Evolutionary conservation across 768 basidiomycete genomes (phyloP).

Genomic region (Termitomyces sp.): DNA sequence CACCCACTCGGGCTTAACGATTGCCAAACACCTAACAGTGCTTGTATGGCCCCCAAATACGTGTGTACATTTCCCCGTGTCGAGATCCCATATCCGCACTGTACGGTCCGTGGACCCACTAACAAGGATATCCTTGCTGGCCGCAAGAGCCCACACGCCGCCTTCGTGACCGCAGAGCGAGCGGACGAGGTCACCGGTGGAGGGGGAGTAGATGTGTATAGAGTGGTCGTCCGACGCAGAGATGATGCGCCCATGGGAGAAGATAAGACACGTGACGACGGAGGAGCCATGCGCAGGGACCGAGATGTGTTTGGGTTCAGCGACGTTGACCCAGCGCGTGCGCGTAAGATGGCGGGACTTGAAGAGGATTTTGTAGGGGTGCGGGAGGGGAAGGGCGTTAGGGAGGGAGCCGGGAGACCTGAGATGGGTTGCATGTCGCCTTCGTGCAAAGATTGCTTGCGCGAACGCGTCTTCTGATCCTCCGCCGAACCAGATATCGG

Average conservation of each 20-base stretch:
- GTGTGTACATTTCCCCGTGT: slow-evolving; percentile 79
- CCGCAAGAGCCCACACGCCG: slow-evolving; percentile 96
- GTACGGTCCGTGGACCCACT: slow-evolving; percentile 93
- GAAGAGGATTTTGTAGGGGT: slow-evolving; percentile 91
- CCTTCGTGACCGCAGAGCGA: slow-evolving; percentile 89
- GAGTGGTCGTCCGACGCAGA: slow-evolving; percentile 97
- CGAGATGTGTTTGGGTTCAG: slow-evolving; percentile 67
- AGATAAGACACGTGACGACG: slow-evolving; percentile 94
- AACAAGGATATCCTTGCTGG: slow-evolving; percentile 82
- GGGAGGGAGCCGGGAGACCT: slow-evolving; percentile 18
- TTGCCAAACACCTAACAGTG: slow-evolving; percentile 92
- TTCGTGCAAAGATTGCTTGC: slow-evolving; percentile 58
- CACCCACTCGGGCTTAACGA: slow-evolving; percentile 89
- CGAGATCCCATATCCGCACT: slow-evolving; percentile 67
- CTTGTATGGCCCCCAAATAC: slow-evolving; percentile 95
- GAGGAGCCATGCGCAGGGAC: slow-evolving; percentile 87
- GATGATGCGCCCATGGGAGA: slow-evolving; percentile 92
- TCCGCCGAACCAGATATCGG: slow-evolving; percentile 86
- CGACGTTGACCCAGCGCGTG: slow-evolving; percentile 73
- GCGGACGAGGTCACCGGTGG: slow-evolving; percentile 67
- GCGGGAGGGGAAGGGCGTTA: slow-evolving; percentile 59
- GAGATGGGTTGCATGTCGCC: slow-evolving; percentile 37
- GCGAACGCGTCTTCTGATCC: slow-evolving; percentile 81
- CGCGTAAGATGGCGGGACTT: slow-evolving; percentile 82
- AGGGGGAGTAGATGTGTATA: slow-evolving; percentile 91